Evolutionary conservation across 2,329 filamentous ascomycete species (phyloP), one percentile per base, ranked within the genome.

Genomic region (Colletotrichum destructivum): DNA sequence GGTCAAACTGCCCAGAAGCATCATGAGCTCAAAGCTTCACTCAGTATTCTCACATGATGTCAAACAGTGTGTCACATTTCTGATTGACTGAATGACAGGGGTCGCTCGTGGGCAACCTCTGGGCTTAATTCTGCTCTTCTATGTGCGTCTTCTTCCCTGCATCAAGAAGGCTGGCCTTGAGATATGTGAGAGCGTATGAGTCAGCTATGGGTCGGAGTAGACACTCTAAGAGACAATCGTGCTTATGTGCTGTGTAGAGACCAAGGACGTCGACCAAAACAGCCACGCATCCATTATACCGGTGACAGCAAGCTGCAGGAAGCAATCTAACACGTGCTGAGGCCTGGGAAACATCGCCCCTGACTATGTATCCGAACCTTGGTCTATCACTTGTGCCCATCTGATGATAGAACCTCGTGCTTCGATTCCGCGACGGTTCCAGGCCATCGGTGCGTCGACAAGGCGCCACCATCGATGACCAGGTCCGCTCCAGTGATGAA

Each of bases 401-500:
- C 23, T 31, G 23, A 52, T 16, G 5, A 52, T 31, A 6, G 23
- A 31, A 52, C 49, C 15, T 31, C 23, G 23, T 16, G 13, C 49
- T 54, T 54, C 3, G 15, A 31, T 54, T 35, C 57, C n/a, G n/a
- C 26, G n/a, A 38, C 57, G 18, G n/a, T 13, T 18, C 26, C 44
- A 44, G 26, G 31, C 63, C 54, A 67, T 23, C 38, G 38, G 16
- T 62, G 40, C 18, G 49, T 40, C 40, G 40, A 11, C 21, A 42
- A 31, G 4, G 57, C 35, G n/a, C 54, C 54, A 12, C 61, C 46
- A 49, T 69, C 54, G 15, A 69, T 55, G 4, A 65, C 16, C 13
- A 69, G 3, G 51, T 69, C 61, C 15, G 66, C 18, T 38, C 66
- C 54, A 40, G 54, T 54, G 16, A 69, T 23, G 16, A 57, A 69